Percentiles rank a stretch among this genome's conserved stretches.
Conservation (phyloP, 345 rosid species). For the Syzygium oleosum region DNA sequence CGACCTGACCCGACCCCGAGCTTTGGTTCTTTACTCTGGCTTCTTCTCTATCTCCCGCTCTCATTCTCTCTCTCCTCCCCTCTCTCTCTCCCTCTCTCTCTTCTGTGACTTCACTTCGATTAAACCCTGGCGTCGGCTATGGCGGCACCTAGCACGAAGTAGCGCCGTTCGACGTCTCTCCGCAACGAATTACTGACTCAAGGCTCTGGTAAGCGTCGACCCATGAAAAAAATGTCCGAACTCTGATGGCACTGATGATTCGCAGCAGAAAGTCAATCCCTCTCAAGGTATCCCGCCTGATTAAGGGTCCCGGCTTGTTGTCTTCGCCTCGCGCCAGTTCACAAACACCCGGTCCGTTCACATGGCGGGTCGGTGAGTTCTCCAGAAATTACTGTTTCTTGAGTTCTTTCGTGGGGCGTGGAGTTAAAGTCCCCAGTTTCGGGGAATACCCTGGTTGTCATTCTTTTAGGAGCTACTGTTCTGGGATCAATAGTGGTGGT, state of each 20-base stretch:
- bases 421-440: slow-evolving; percentile 6
- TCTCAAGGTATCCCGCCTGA: not conserved
- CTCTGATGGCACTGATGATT: not conserved
- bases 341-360: not conserved
- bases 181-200: not conserved
- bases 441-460: not conserved
- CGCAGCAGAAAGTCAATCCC: not conserved
- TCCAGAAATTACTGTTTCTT: not conserved
- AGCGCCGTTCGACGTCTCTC: not conserved
- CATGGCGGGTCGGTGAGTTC: not conserved
- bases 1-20: not conserved
- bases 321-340: not conserved
- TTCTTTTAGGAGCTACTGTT: slow-evolving; percentile 38
- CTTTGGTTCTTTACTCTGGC: not conserved
- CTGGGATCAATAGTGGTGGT: slow-evolving; percentile 11
- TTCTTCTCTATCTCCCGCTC: not conserved
- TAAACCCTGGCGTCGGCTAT: not conserved
- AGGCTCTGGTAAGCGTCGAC: not conserved
- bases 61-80: not conserved
- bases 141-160: not conserved
- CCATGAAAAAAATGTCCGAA: not conserved
- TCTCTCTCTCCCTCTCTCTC: not conserved
- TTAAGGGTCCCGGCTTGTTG: not conserved
- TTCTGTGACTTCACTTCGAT: not conserved
- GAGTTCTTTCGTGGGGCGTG: not conserved